phyloP scores from a whole-genome alignment of 345 rosid species.

The Eucalyptus rudis region DNA sequence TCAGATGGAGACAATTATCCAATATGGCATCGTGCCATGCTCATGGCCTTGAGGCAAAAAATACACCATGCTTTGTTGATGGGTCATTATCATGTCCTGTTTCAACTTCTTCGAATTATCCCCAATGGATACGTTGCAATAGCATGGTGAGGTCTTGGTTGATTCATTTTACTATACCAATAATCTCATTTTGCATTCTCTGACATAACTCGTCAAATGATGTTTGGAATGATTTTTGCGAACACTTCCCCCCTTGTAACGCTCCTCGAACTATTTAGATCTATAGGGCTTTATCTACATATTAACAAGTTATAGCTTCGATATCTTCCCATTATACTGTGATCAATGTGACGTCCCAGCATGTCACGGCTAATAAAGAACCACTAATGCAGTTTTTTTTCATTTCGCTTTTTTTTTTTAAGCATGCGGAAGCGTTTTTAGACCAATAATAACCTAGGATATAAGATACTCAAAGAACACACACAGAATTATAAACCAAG shows the following conservation, averaged over 20 bases:
- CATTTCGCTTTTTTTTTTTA: too few relatives aligned
- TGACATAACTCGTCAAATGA: background rate
- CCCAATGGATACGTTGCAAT: background rate
- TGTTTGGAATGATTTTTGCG: background rate
- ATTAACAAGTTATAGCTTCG: background rate
- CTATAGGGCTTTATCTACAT: background rate
- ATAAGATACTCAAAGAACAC: too few relatives aligned
- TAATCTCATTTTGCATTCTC: background rate
- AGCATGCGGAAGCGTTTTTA: too few relatives aligned
- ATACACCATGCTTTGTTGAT: background rate
- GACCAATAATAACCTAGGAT: too few relatives aligned
- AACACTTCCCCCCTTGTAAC: background rate
- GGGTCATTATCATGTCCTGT: background rate
- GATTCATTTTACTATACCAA: background rate
- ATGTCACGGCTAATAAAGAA: too few relatives aligned
- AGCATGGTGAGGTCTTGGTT: background rate
- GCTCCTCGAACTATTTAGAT: background rate
- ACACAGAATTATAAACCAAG: fast-evolving
- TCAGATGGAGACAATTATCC: background rate
- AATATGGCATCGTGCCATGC: background rate
- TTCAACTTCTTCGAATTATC: background rate
- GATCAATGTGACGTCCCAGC: too few relatives aligned
- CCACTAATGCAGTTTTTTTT: too few relatives aligned
- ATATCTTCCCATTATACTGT: background rate
- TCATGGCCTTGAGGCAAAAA: background rate